Evolutionary conservation across 2,329 filamentous ascomycete genomes (phyloP).

Genomic region (Cercospora berteroae): DNA sequence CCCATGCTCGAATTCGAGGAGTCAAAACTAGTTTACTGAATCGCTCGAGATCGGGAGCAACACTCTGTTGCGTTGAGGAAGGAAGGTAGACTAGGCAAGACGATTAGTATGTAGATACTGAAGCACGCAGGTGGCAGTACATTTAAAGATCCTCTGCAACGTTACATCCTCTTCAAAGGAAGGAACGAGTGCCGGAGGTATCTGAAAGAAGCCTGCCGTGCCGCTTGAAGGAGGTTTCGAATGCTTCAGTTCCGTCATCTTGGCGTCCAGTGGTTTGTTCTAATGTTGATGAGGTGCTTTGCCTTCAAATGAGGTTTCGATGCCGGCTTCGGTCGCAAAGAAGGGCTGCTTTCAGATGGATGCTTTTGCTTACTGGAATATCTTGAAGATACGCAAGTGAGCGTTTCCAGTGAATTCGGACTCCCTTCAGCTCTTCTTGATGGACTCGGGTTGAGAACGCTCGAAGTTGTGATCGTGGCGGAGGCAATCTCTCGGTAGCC

Average conservation of each 20-base stretch:
- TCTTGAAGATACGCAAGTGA: too few relatives aligned
- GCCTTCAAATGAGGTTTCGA: too few relatives aligned
- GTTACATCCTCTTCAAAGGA: slow-evolving; percentile 4
- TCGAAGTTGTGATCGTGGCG: too few relatives aligned
- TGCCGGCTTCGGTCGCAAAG: too few relatives aligned
- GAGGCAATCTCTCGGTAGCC: too few relatives aligned
- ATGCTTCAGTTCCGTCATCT: neutral
- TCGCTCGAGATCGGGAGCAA: neutral
- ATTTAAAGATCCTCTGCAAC: neutral
- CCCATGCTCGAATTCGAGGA: neutral
- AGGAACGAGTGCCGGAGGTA: neutral
- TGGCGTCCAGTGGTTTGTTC: neutral
- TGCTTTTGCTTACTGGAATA: too few relatives aligned
- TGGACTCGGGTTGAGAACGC: too few relatives aligned
- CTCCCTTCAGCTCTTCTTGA: too few relatives aligned
- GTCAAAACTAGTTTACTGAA: slow-evolving; percentile 3
- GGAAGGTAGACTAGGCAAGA: neutral
- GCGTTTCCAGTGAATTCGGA: too few relatives aligned
- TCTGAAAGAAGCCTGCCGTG: slow-evolving; percentile 1
- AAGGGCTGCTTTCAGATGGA: too few relatives aligned
- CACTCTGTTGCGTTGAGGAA: neutral
- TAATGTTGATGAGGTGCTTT: neutral
- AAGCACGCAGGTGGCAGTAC: neutral
- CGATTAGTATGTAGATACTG: neutral
- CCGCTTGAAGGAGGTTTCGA: neutral